Base-by-base conservation (phyloP, 2,329 filamentous ascomycete genomes). In the Epichloe sylvatica region DNA sequence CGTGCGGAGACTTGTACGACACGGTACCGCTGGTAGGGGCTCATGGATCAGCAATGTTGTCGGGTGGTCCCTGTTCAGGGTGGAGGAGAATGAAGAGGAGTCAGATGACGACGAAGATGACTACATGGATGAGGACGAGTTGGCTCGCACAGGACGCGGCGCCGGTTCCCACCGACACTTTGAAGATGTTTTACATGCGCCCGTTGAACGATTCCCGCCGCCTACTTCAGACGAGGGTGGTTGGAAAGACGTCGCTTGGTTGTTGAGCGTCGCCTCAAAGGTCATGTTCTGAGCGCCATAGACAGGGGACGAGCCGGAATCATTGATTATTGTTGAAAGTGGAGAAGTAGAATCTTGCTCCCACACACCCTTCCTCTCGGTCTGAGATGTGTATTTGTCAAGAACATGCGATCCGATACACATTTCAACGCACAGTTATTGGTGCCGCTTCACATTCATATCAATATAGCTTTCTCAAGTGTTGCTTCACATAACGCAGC, bases 191-290 rank as follows among this genome's bases (percentile, higher is more conserved):
- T 63, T 67, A 3, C 66, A 61, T 33, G 50, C 62, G n/a, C 60
- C 68, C 0, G 68, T 72, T 45, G 72, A 76, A 45, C 64, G 64
- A 9, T 65, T 80, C 60, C 76, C 60, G 34, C 67, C 70, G 9
- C 67, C 68, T 46, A 72, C 71, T 40, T 67, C 70, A 8, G 73
- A 82, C 47, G 73, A 77, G 41, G 78, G 77, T 15, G 75, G 74
- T 8, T 84, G 80, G 81, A 73, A 77, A 51, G 81, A 84, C 62
- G 81, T 80, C 25, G 79, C 79, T 15, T 85, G 81, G 81, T 63
- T 85, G 44, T 64, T 84, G 49, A 81, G 74, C 54, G 78, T 84
- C 54, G 81, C 80, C 11, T 74, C 75, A 25, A 81, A 78, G 58
- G 75, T 81, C 42, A 67, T 81, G 56, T 70, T 81, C 54, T 80